Percentiles rank a stretch among this genome's conserved stretches.
These are phyloP conservation scores for Colletotrichum simmondsii DNA, from an alignment of 2,329 filamentous ascomycete genomes.

Conservation along the genomic window DNA sequence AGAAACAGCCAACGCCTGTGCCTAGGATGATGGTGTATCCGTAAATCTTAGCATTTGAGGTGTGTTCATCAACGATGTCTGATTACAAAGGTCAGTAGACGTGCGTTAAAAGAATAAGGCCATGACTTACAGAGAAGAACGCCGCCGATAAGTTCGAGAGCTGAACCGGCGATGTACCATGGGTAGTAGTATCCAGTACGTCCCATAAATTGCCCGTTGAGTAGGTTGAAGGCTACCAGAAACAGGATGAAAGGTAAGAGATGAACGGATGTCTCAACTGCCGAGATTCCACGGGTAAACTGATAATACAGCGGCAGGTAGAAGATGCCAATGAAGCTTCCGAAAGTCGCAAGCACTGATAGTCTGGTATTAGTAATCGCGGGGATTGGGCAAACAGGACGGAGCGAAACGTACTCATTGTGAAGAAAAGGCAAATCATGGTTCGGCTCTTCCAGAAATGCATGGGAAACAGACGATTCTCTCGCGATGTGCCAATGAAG, in stretches of 20 bases:
- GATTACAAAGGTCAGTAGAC: not conserved
- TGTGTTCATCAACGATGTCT: constrained; percentile 37
- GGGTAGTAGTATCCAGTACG: constrained; percentile 51
- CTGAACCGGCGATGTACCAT: constrained; percentile 49
- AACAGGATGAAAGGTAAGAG: constrained; percentile 53
- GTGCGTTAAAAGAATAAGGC: not conserved
- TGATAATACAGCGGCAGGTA: constrained; percentile 63
- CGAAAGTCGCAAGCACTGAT: constrained; percentile 36
- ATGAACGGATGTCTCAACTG: constrained; percentile 50
- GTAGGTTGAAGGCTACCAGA: constrained; percentile 45
- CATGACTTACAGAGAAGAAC: constrained; percentile 43
- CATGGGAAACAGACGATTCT: constrained; percentile 55
- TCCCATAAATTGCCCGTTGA: constrained; percentile 53
- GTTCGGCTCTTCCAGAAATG: constrained; percentile 53
- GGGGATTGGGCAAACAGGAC: constrained; percentile 43
- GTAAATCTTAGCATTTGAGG: constrained; percentile 38
- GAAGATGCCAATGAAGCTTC: constrained; percentile 50
- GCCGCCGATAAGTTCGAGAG: constrained; percentile 47
- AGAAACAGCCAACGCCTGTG: constrained; percentile 47
- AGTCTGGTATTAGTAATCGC: constrained; percentile 37
- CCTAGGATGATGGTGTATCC: constrained; percentile 51
- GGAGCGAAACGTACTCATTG: constrained; percentile 42
- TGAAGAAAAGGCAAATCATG: constrained; percentile 54
- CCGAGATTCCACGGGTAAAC: constrained; percentile 53
- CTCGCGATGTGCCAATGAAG: constrained; percentile 31